Evolutionary conservation across 495 filamentous ascomycete genomes (phyloP), one percentile per base, ranked within the genome.

Genomic region (Penicillium daleae): DNA sequence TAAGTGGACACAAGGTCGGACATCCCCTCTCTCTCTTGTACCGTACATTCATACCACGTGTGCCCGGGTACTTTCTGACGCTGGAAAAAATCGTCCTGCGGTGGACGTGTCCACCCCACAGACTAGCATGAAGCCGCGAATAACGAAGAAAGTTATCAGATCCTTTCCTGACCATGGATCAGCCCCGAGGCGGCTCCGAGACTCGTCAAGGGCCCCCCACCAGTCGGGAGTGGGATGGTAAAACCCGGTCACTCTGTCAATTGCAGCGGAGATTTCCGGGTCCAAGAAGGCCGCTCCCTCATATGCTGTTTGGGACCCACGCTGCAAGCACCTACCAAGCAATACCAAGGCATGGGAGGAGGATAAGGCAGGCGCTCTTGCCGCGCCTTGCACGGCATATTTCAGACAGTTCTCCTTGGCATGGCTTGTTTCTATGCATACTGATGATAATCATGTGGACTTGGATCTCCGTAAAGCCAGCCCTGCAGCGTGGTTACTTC

Each of bases 71-170:
- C 3, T 4, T 35, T 35, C 17, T 35, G 24, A 6, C 46, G 22
- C 9, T 17, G 29, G 13, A 39, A 39, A 39, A 12, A 33, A 7
- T 52, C 19, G 3, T 22, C 4, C 22, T 10, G 15, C 5, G 7
- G 13, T 24, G n/a, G 51, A 26, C 35, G n/a, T 4, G 2, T 35
- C 50, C 15, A 2, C 51, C n/a, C 51, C n/a, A 35, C 27, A 31
- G 7, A 3, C 29, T n/a, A 35, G 31, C 17, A 33, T 9, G 29
- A 22, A 10, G 51, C 19, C 17, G 51, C 51, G 29, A 33, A 54
- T 35, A 21, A 22, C n/a, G 31, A 54, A 54, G 31, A 54, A 54
- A 54, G 51, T 54, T 54, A 54, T 54, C 51, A 54, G 51, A 54
- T 54, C 51, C 31, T 54, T 54, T 33, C n/a, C 8, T 54, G 46